These are phyloP conservation scores for Calonectria crousiana DNA, from an alignment of 2,329 filamentous ascomycete species.

Conservation along the genomic window DNA sequence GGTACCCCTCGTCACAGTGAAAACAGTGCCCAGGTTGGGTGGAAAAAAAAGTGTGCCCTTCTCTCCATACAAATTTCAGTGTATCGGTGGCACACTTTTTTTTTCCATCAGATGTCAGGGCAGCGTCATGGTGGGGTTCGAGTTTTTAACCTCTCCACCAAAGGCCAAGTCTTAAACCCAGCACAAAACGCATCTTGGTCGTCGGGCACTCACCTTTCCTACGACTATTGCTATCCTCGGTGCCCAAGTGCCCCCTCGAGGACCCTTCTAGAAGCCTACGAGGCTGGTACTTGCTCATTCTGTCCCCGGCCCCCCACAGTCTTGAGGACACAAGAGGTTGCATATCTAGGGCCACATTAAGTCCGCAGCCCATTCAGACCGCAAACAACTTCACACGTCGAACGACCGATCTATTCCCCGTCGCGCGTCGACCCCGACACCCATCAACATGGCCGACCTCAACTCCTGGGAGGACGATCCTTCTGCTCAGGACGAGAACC, in stretches of 20 bases:
- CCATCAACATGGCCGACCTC: slow-evolving; percentile 80
- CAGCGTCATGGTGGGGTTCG: slow-evolving; percentile 54
- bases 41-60: background rate
- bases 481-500: slow-evolving; percentile 80
- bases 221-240: slow-evolving; percentile 35
- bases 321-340: slow-evolving; percentile 18
- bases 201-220: slow-evolving; percentile 37
- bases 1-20: slow-evolving; percentile 12
- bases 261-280: slow-evolving; percentile 11
- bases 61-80: slow-evolving; percentile 1
- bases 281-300: slow-evolving; percentile 15
- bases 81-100: slow-evolving; percentile 11
- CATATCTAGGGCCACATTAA: slow-evolving; percentile 30
- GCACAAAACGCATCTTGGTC: slow-evolving; percentile 39
- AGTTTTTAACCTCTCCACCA: slow-evolving; percentile 54
- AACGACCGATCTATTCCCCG: slow-evolving; percentile 30
- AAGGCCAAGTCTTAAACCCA: slow-evolving; percentile 32
- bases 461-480: slow-evolving; percentile 96
- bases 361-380: slow-evolving; percentile 34
- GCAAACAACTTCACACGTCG: slow-evolving; percentile 21
- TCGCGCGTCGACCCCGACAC: slow-evolving; percentile 22
- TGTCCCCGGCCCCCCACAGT: slow-evolving; percentile 22
- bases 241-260: slow-evolving; percentile 39
- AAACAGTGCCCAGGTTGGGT: slow-evolving; percentile 4
- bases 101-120: slow-evolving; percentile 30